Percentiles rank a stretch among this genome's conserved stretches.
phyloP scores from a whole-genome alignment of 331 rosid genomes.

The Pyrus hybrid region DNA sequence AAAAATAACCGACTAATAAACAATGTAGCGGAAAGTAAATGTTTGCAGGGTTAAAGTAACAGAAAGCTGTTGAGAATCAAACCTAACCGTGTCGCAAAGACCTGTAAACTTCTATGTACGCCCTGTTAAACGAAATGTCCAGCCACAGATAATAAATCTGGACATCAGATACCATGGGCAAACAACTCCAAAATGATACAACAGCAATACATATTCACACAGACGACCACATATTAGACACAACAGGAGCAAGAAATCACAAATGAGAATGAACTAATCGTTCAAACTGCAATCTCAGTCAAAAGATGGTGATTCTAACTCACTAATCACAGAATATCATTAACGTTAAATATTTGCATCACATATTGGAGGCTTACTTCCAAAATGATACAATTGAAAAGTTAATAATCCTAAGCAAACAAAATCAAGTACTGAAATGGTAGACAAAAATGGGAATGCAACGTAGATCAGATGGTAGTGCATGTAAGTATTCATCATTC shows the following conservation, averaged over 20 bases:
- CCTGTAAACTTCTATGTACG: too few relatives aligned
- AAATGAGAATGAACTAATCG: too few relatives aligned
- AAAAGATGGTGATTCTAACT: conserved; percentile 76
- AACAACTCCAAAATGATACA: background rate
- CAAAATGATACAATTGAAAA: background rate
- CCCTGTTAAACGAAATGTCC: too few relatives aligned
- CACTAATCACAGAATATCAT: conserved; percentile 45
- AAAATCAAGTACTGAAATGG: background rate
- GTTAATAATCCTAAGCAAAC: background rate
- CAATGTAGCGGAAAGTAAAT: too few relatives aligned
- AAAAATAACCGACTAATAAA: too few relatives aligned
- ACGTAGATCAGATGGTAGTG: conserved; percentile 97
- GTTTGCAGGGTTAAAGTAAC: too few relatives aligned
- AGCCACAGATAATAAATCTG: too few relatives aligned
- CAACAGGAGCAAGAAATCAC: background rate
- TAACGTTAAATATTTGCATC: conserved; percentile 19
- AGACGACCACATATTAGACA: background rate
- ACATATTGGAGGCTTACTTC: conserved; percentile 6
- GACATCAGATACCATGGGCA: conserved; percentile 86
- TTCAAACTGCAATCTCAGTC: conserved; percentile 60
- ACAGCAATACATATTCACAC: background rate
- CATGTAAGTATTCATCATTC: too few relatives aligned
- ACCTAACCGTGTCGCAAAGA: too few relatives aligned
- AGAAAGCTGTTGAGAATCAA: too few relatives aligned
- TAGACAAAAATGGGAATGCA: background rate